Conservation (phyloP, 208 protist species). For the Crithidia sp. region DNA sequence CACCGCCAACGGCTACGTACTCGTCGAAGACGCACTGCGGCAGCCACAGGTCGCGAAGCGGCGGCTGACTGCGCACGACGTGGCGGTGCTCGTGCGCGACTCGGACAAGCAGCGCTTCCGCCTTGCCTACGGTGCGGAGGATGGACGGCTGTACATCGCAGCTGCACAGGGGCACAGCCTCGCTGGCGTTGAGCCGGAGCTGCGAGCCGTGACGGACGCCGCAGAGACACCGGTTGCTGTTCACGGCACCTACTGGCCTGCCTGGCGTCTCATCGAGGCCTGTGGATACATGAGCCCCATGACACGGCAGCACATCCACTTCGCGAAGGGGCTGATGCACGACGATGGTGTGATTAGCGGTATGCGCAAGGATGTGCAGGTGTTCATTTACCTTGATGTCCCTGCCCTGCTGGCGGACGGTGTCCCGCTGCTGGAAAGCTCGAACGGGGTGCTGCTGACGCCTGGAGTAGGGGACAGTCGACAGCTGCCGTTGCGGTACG, state of each 20-base stretch:
- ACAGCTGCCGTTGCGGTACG: slow-evolving; percentile 74
- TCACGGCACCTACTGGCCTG: slow-evolving; percentile 82
- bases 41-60: slow-evolving; percentile 27
- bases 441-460: slow-evolving; percentile 90
- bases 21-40: slow-evolving; percentile 49
- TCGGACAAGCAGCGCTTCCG: slow-evolving; percentile 86
- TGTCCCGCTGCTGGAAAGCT: slow-evolving; percentile 70
- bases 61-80: slow-evolving; percentile 32
- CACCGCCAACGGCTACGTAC: slow-evolving; percentile 65
- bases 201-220: slow-evolving; percentile 46
- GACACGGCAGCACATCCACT: slow-evolving; percentile 90
- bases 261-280: slow-evolving; percentile 58
- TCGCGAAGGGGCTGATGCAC: slow-evolving; percentile 70
- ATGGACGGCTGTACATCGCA: slow-evolving; percentile 62
- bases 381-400: slow-evolving; percentile 86
- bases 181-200: slow-evolving; percentile 51
- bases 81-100: slow-evolving; percentile 52
- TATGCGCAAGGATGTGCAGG: slow-evolving; percentile 68
- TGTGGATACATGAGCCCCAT: slow-evolving; percentile 87
- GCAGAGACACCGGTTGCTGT: slow-evolving; percentile 52
- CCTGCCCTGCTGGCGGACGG: slow-evolving; percentile 58
- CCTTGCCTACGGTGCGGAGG: slow-evolving; percentile 45
- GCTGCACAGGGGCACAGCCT: slow-evolving; percentile 90
- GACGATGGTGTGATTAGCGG: slow-evolving; percentile 82
- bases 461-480: slow-evolving; percentile 66